These are phyloP conservation scores for Russula vinacea DNA, from an alignment of 768 basidiomycete genomes.

Conservation along the genomic window DNA sequence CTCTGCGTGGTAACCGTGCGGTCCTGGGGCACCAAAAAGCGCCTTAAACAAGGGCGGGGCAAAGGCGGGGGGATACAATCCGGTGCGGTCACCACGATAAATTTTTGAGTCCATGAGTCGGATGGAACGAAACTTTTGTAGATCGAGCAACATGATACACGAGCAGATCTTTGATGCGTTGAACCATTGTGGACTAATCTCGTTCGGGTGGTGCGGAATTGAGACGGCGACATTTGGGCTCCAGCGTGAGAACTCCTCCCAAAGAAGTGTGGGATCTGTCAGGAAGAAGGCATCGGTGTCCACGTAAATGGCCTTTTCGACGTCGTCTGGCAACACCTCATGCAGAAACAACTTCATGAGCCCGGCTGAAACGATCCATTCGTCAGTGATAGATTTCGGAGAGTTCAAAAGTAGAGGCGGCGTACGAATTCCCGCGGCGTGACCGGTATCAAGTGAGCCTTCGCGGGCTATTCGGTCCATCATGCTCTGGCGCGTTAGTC, in stretches of 20 bases:
- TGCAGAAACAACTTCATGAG: conserved; percentile 55
- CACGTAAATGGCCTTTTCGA: conserved; percentile 48
- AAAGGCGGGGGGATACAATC: conserved; percentile 36
- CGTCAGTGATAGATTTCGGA: background rate
- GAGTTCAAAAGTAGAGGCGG: conserved; percentile 31
- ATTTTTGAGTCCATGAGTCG: conserved; percentile 48
- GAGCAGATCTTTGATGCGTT: conserved; percentile 49
- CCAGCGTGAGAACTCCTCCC: conserved; percentile 42
- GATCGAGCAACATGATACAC: conserved; percentile 52
- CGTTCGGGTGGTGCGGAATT: conserved; percentile 47
- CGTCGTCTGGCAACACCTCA: conserved; percentile 45
- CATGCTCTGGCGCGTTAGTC: conserved; percentile 43
- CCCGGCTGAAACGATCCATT: conserved; percentile 38
- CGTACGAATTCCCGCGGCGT: conserved; percentile 49
- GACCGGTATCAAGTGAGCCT: conserved; percentile 45
- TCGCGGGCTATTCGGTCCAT: conserved; percentile 45
- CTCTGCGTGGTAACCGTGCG: conserved; percentile 42
- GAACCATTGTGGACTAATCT: conserved; percentile 42
- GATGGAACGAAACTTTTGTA: conserved; percentile 43
- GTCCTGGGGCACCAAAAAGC: conserved; percentile 44
- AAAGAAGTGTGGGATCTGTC: conserved; percentile 46
- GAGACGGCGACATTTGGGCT: conserved; percentile 40
- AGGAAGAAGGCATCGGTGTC: conserved; percentile 54
- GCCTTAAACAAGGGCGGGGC: conserved; percentile 44
- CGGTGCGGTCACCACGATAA: conserved; percentile 37